Base-by-base conservation (phyloP, 768 basidiomycete species). In the Russula vinacea region DNA sequence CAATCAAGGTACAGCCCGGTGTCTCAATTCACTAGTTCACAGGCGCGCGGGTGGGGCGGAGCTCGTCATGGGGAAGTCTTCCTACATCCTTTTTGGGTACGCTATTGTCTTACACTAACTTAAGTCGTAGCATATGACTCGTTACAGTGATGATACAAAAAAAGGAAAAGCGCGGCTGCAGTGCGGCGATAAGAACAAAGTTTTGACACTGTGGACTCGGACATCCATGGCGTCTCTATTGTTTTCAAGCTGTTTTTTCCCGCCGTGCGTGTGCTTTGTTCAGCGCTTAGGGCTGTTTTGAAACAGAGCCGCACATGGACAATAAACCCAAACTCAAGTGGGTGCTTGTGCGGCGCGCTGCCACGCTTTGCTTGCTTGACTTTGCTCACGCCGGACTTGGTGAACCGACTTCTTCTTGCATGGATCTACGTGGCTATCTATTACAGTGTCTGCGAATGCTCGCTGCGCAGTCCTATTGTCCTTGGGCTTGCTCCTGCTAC, bases 41-140 rank as follows among this genome's bases (percentile, higher is more conserved):
- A n/a, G 44, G 44, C 45, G 22, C 22, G 11, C 45, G 10, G 10
- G 10, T 1, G 35, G 10, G 10, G n/a, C n/a, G n/a, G 10, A 35
- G 35, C 8, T 35, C 35, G 4, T 7, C 35, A 7, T 7, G 4
- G 35, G 35, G 10, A 35, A 35, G 3, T 35, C 35, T 7, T 35
- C 35, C 1, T 35, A 35, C 35, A 35, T 8, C 10, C 35, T 35
- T 35, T 47, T 5, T 44, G 10, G 45, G 11, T 47, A 11, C 11
- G 45, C 45, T 22, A 47, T 47, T 47, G 45, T 47, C n/a, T 47
- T 22, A 5, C 10, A 45, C 44, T 9, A n/a, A 65, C 62, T 11
- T 6, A 4, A 22, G 2, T 45, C 44, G 1, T 22, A 11, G n/a
- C 45, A 47, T 6, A 29, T 29, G 44, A 44, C 44, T 19, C n/a